These are phyloP conservation scores for Trematosphaeria pertusa DNA, from an alignment of 2,329 filamentous ascomycete species.

Conservation along the genomic window DNA sequence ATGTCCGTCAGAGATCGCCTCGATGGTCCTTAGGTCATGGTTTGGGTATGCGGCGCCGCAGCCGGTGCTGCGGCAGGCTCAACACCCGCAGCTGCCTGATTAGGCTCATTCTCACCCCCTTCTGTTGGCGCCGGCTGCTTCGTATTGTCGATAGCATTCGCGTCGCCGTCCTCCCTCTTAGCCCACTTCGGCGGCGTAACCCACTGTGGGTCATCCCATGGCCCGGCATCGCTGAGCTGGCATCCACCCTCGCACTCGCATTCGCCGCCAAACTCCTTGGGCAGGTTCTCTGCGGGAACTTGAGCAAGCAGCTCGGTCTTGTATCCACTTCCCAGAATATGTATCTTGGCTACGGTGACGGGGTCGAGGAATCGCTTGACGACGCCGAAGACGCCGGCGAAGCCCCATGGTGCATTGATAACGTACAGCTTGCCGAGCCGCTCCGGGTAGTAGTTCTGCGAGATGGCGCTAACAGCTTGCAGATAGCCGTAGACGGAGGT, in stretches of 20 bases:
- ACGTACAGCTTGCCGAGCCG: slow-evolving; percentile 94
- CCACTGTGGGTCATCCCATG: slow-evolving; percentile 80
- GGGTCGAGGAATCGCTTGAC: slow-evolving; percentile 96
- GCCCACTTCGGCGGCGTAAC: slow-evolving; percentile 63
- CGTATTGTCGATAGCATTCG: slow-evolving; percentile 41
- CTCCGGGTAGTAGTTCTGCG: slow-evolving; percentile 99
- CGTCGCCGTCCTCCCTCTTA: slow-evolving; percentile 43
- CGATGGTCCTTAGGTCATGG: slow-evolving; percentile 6
- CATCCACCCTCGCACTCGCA: slow-evolving; percentile 87
- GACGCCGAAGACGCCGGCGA: slow-evolving; percentile 82
- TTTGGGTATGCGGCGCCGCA: slow-evolving; percentile 21
- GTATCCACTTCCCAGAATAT: slow-evolving; percentile 83
- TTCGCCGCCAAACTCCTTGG: slow-evolving; percentile 80
- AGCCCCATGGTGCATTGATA: slow-evolving; percentile 98
- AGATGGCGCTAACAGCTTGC: slow-evolving; percentile 82
- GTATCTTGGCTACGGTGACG: slow-evolving; percentile 95
- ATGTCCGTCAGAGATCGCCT: no score
- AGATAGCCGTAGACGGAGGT: slow-evolving; percentile 89
- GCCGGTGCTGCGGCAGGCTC: slow-evolving; percentile 23
- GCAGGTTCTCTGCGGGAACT: slow-evolving; percentile 88
- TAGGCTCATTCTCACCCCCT: slow-evolving; percentile 18
- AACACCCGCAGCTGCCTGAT: slow-evolving; percentile 24
- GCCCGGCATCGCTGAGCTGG: slow-evolving; percentile 84
- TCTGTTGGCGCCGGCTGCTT: slow-evolving; percentile 36
- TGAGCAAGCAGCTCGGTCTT: slow-evolving; percentile 84